Percentiles rank a stretch among this genome's conserved stretches.
These are phyloP conservation scores for Yamagishiella unicocca DNA, from an alignment of 139 green algal species.

Conservation along the genomic window DNA sequence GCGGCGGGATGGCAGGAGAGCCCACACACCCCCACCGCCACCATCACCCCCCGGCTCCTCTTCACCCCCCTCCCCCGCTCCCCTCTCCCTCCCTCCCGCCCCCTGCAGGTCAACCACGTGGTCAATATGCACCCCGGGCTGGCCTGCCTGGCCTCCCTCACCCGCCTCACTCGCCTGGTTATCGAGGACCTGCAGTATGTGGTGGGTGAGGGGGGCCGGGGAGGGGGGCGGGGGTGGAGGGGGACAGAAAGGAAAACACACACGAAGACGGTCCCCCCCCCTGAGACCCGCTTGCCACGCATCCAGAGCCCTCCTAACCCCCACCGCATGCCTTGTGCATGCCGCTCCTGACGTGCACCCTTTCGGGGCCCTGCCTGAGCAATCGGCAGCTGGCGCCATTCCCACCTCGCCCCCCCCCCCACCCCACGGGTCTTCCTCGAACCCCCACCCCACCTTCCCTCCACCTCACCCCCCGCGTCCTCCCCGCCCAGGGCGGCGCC, in stretches of 20 bases:
- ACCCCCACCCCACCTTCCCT: neutral
- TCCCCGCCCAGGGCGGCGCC: slow-evolving; percentile 7
- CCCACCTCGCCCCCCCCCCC: no score
- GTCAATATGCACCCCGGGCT: slow-evolving; percentile 37
- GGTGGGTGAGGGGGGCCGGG: neutral
- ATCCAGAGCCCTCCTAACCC: no score
- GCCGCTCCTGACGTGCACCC: no score
- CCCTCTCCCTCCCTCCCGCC: neutral
- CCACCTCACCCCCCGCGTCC: neutral
- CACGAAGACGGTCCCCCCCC: neutral
- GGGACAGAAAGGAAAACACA: neutral
- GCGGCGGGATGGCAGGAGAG: no score
- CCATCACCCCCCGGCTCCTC: no score
- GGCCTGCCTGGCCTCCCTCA: slow-evolving; percentile 24
- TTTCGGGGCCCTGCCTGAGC: no score
- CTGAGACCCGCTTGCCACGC: no score
- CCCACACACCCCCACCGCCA: neutral
- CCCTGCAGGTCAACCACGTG: slow-evolving; percentile 19
- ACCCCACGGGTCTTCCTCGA: no score
- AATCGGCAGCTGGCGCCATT: no score
- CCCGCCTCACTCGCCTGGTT: slow-evolving; percentile 29
- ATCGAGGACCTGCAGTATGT: slow-evolving; percentile 47
- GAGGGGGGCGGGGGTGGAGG: neutral
- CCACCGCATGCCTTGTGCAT: no score
- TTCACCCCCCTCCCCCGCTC: no score